These are phyloP conservation scores for Mallotus repandus DNA, from an alignment of 441 rosid species.

Conservation along the genomic window DNA sequence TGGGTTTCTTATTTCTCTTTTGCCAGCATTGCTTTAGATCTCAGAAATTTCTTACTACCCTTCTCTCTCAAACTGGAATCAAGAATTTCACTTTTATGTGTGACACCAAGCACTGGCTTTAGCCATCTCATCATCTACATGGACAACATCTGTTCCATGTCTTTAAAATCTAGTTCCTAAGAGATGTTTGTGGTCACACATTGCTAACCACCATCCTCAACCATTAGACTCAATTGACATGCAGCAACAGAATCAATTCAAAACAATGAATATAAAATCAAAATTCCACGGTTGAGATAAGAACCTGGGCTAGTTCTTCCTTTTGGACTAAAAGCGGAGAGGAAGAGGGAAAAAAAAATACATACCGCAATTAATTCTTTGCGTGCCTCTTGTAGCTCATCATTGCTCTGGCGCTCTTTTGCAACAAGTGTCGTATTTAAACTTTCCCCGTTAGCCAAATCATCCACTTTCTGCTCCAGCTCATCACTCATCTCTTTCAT, in stretches of 20 bases:
- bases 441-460: constrained; percentile 39
- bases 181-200: background rate
- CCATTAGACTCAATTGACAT: background rate
- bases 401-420: constrained; percentile 85
- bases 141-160: background rate
- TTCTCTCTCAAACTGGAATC: background rate
- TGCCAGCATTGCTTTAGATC: background rate
- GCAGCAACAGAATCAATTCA: background rate
- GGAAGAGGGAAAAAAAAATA: constrained; percentile 10
- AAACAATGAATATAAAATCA: background rate
- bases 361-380: constrained; percentile 61
- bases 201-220: background rate
- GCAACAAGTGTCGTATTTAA: constrained; percentile 45
- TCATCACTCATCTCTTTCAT: constrained; percentile 74
- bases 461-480: constrained; percentile 52
- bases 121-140: background rate
- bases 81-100: background rate
- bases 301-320: background rate
- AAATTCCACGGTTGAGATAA: background rate
- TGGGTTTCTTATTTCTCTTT: background rate
- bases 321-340: background rate
- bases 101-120: background rate
- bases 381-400: constrained; percentile 72
- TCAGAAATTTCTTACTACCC: background rate
- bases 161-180: background rate